Evolutionary conservation across 148 eudicot species (phyloP), one percentile per base, ranked within the genome.

Genomic region (Spergularia bocconei): DNA sequence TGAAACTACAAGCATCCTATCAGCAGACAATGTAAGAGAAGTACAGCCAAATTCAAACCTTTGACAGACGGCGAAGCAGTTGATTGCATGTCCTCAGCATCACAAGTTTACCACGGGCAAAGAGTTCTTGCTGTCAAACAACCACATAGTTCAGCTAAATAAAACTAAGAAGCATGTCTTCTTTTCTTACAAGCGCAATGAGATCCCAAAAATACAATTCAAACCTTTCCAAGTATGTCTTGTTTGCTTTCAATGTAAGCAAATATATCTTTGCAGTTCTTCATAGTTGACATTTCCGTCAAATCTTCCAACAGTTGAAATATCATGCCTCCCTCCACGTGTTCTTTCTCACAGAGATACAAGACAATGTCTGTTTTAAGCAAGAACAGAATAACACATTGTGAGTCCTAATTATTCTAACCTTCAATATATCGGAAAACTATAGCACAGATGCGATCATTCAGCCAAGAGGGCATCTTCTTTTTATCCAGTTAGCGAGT

Each of bases 221-320:
- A 63, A 71, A 92, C 99, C 99, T 95, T 95, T 72, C 99, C 98
- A 78, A 95, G 79, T 69, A 91, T 86, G 79, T 95, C 99, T 86
- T 95, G 99, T 83, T 95, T 95, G 83, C 99, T 88, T 84, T 95
- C 99, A 70, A 95, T 95, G 75, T 91, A 95, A 61, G 96, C 91
- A 82, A 95, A 95, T 63, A 95, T 80, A 76, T 95, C 98, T 85
- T 95, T 82, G 79, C 99, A 95, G 77, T 95, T 92, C 82, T 87
- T 89, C 98, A 95, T 93, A 67, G 99, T 95, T 70, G 99, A 95
- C 99, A 92, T 95, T 83, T 95, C 99, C 19, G 99, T 95, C 83
- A 95, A 79, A 85, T 95, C 98, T 84, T 95, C 99, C 82, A 95
- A 80, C 74, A 95, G 87, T 86, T 92, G 98, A 82, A 95, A 95